Conservation (phyloP, 2,329 filamentous ascomycete genomes). For the Epichloe bromicola region DNA sequence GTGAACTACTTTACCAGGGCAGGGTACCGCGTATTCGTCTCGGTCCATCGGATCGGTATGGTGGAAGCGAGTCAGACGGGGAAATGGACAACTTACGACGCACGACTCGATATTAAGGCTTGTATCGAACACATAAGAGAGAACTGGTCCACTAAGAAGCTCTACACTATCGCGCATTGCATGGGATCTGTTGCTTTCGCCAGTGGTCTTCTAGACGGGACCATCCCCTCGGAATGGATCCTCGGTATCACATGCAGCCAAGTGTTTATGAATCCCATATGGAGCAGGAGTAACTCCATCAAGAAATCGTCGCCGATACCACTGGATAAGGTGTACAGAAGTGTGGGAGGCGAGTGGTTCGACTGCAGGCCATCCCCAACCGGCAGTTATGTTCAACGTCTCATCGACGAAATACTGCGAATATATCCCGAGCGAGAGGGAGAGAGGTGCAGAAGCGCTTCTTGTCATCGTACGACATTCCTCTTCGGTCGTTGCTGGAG, state of each 20-base stretch:
- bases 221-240: conserved; percentile 43
- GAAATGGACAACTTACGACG: conserved; percentile 46
- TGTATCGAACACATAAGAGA: conserved; percentile 39
- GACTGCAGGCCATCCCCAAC: conserved; percentile 35
- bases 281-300: conserved; percentile 40
- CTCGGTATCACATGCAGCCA: conserved; percentile 45
- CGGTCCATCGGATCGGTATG: conserved; percentile 45
- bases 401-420: conserved; percentile 42
- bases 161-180: conserved; percentile 50
- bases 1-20: conserved; percentile 49
- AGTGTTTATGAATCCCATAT: conserved; percentile 51
- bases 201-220: conserved; percentile 47
- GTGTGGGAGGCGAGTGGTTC: conserved; percentile 41
- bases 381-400: conserved; percentile 30
- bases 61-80: conserved; percentile 32
- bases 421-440: conserved; percentile 40
- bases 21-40: conserved; percentile 47
- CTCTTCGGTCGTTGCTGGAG: conserved; percentile 51
- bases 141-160: conserved; percentile 20
- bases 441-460: conserved; percentile 48
- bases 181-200: conserved; percentile 48
- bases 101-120: conserved; percentile 45
- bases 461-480: conserved; percentile 46
- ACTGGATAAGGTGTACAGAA: conserved; percentile 35
- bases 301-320: conserved; percentile 39